Conservation (phyloP, 2,329 filamentous ascomycete genomes). For the Chrysoporthe cubensis region DNA sequence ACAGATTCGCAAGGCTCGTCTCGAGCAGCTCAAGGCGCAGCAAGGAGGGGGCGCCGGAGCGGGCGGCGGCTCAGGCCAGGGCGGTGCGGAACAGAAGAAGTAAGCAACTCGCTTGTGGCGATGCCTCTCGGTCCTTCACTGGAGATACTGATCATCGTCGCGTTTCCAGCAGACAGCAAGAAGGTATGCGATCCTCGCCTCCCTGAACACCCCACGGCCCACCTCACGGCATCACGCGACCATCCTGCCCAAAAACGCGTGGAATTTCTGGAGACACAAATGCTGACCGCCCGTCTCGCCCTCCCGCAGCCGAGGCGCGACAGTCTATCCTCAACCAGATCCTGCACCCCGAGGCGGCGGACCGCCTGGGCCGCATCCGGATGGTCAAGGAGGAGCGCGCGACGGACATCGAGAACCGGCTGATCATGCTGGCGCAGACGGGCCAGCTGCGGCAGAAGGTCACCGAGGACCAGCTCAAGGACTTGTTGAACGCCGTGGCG, state of each 20-base stretch:
- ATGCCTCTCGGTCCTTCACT: too few species aligned
- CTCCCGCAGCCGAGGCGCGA: constrained; percentile 66
- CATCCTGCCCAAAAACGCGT: not conserved
- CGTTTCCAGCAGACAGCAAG: constrained; percentile 45
- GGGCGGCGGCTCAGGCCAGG: constrained; percentile 49
- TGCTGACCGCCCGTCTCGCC: not conserved
- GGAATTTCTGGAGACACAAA: too few species aligned
- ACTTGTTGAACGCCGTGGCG: constrained; percentile 81
- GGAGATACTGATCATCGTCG: constrained; percentile 6
- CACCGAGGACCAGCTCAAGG: constrained; percentile 91
- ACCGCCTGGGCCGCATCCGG: constrained; percentile 90
- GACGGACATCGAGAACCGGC: constrained; percentile 84
- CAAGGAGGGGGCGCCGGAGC: constrained; percentile 55
- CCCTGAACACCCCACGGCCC: not conserved
- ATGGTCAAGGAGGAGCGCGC: constrained; percentile 94
- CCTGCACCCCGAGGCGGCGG: constrained; percentile 89
- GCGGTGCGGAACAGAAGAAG: constrained; percentile 69
- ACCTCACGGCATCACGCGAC: constrained; percentile 5
- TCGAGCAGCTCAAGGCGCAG: constrained; percentile 88
- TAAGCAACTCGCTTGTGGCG: constrained; percentile 41
- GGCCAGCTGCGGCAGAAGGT: constrained; percentile 88
- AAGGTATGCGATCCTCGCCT: constrained; percentile 41
- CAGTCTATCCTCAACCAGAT: constrained; percentile 85
- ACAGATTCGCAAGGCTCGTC: constrained; percentile 87
- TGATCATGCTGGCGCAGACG: constrained; percentile 87